Evolutionary conservation across 495 filamentous ascomycete species (phyloP).

Genomic region (Aspergillus funiculosus): DNA sequence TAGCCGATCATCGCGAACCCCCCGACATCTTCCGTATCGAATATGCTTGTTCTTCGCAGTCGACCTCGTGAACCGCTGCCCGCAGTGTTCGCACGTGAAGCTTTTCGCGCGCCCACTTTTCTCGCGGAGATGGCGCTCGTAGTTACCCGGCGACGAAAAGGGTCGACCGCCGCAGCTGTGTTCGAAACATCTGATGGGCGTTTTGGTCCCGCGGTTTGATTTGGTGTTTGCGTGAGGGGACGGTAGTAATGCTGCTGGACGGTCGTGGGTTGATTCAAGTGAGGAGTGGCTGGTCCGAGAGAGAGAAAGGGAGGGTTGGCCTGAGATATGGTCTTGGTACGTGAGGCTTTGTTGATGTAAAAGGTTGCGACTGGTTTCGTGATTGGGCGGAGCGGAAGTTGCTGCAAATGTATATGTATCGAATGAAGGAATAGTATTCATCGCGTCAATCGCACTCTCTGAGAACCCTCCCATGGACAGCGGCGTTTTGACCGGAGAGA

Average conservation of each 20-base stretch:
- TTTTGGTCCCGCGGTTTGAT: background rate
- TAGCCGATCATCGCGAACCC: too few species aligned
- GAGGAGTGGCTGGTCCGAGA: slow-evolving; percentile 1
- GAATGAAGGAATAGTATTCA: background rate
- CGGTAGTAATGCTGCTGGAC: background rate
- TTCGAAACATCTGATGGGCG: slow-evolving; percentile 10
- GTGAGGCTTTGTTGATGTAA: too few species aligned
- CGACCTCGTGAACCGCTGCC: slow-evolving; percentile 11
- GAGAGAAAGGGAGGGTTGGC: background rate
- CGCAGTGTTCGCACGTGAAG: slow-evolving; percentile 10
- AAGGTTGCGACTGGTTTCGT: background rate
- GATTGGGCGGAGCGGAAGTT: background rate
- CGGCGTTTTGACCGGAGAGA: background rate
- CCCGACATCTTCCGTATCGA: slow-evolving; percentile 8
- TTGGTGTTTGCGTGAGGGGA: background rate
- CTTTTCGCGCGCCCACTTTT: slow-evolving; percentile 13
- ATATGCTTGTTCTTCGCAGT: slow-evolving; percentile 13
- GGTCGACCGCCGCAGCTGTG: slow-evolving; percentile 15
- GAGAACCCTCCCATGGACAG: background rate
- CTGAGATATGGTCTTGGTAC: background rate
- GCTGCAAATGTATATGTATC: background rate
- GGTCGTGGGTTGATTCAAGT: background rate
- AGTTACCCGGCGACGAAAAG: slow-evolving; percentile 13
- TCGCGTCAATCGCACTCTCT: background rate
- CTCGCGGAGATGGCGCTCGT: slow-evolving; percentile 14